Conservation (phyloP, 2,329 filamentous ascomycete genomes). For the Trichophyton schoenleinii region DNA sequence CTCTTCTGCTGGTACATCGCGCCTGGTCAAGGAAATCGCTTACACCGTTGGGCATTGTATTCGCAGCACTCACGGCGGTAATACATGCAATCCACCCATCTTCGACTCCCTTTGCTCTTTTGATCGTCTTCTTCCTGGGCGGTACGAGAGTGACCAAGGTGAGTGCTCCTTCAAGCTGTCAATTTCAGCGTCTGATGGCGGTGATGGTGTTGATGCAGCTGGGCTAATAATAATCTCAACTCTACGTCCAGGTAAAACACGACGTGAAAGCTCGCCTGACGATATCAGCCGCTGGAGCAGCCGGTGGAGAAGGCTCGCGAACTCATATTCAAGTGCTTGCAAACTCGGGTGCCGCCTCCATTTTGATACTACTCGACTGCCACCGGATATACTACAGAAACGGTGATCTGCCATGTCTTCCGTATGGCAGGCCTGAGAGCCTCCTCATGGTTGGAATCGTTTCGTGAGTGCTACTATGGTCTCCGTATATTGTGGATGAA, state of each 20-base stretch:
- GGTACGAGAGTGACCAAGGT: constrained; percentile 78
- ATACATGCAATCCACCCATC: constrained; percentile 87
- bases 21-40: constrained; percentile 63
- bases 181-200: neutral
- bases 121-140: constrained; percentile 74
- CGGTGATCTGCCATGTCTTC: constrained; percentile 26
- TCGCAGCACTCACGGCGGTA: constrained; percentile 59
- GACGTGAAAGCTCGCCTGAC: constrained; percentile 73
- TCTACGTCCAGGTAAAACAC: constrained; percentile 60
- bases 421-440: constrained; percentile 22
- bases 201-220: neutral
- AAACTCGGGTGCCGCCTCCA: constrained; percentile 68
- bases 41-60: constrained; percentile 60
- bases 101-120: constrained; percentile 75
- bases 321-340: constrained; percentile 83
- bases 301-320: constrained; percentile 66
- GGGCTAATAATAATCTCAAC: neutral
- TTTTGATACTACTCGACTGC: constrained; percentile 45
- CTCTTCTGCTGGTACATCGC: constrained; percentile 50
- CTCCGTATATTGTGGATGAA: neutral
- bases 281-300: constrained; percentile 56
- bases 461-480: constrained; percentile 23
- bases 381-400: constrained; percentile 26
- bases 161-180: constrained; percentile 11
- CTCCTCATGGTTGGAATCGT: constrained; percentile 30